Conservation (phyloP, 2,329 filamentous ascomycete species). For the Pseudogymnoascus sp. region DNA sequence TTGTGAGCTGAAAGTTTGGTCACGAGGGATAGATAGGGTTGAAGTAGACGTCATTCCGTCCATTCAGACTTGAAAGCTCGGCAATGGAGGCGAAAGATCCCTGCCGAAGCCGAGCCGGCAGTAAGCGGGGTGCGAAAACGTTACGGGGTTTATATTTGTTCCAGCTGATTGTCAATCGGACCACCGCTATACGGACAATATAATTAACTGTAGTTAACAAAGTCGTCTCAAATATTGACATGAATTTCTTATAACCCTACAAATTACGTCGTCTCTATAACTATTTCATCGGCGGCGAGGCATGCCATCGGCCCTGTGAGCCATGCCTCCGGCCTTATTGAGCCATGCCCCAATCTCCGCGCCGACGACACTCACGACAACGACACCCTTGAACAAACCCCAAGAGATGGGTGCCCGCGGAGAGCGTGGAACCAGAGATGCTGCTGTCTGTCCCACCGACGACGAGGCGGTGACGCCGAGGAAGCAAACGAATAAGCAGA, state of each 20-base stretch:
- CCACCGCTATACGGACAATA: not conserved
- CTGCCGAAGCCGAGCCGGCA: not conserved
- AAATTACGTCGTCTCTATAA: not conserved
- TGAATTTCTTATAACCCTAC: conserved; percentile 11
- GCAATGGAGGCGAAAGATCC: not conserved
- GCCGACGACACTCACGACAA: conserved; percentile 31
- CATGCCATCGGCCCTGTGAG: conserved; percentile 46
- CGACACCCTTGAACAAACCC: conserved; percentile 39
- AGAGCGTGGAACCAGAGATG: conserved; percentile 24
- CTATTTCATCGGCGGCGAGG: conserved; percentile 29
- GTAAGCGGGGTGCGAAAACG: not conserved
- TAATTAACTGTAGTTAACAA: not conserved
- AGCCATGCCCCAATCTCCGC: conserved; percentile 51
- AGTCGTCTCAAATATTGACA: conserved; percentile 12
- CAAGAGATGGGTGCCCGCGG: conserved; percentile 31
- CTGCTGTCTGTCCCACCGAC: conserved; percentile 43
- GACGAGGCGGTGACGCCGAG: conserved; percentile 43
- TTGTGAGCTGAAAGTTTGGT: too few relatives aligned
- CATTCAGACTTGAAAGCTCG: not conserved
- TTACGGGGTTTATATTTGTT: not conserved
- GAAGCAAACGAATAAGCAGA: conserved; percentile 55
- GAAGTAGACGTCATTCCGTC: not conserved
- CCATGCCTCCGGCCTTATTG: conserved; percentile 47
- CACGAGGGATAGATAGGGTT: not conserved
- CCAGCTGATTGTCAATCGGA: not conserved